Evolutionary conservation across 2,329 filamentous ascomycete species (phyloP), one percentile per base, ranked within the genome.

Genomic region (Penicillium sp.): DNA sequence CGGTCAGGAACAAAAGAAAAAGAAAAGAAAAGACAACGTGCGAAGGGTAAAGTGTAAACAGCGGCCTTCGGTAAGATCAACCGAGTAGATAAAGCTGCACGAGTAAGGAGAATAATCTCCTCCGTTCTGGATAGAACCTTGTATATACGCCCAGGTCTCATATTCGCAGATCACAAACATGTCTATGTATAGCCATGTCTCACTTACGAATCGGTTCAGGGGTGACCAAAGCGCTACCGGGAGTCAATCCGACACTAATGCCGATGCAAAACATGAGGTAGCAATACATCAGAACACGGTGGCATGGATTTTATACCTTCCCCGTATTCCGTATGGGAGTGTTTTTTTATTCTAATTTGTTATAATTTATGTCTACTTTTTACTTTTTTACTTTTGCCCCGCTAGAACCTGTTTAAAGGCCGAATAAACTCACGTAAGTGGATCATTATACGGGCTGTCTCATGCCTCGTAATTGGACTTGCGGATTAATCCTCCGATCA

Each of bases 181-280:
- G 40, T 50, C 59, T 60, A 53, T 52, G 44, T 58, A 60, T 54
- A 61, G 55, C 41, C 41, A 61, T 65, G 62, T 65, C 61, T 65
- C 60, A 65, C 14, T 53, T 53, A 54, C 51, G 46, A 58, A 55
- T 55, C n/a, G 52, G 57, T 50, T 49, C 55, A 56, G 57, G 55
- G 52, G 42, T 26, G 17, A 33, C 49, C 35, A 55, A 26, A 40
- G 55, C 51, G 49, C 53, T 61, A 59, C 50, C 56, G 50, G 51
- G 50, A 53, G n/a, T 51, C 22, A 41, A 52, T 30, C 53, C 52
- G 53, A 54, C 38, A 48, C 51, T 59, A 38, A 22, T 38, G 30
- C 26, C 40, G 46, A 62, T 60, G 61, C 63, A 63, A 57, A 63
- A 60, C 58, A 64, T 63, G 57, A 56, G 57, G 60, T 65, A 47